Evolutionary conservation across 1,284 basidiomycete genomes (phyloP), one percentile per base, ranked within the genome.

Genomic region (Athelia psychrophila): DNA sequence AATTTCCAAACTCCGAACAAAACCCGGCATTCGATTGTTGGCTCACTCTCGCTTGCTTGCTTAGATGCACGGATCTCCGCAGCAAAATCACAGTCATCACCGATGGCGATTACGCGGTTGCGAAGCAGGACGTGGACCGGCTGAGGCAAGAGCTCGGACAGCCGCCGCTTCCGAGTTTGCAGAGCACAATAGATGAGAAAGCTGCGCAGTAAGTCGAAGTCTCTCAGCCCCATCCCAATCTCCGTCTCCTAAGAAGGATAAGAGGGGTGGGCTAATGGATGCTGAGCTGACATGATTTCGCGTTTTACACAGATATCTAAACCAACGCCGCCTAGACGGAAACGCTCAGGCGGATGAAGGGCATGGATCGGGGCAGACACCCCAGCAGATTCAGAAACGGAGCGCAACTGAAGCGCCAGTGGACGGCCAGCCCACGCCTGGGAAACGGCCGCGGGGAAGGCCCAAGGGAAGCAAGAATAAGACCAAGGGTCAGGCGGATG

Each of bases 91-190:
- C 76, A 48, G 64, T 68, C 8, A 73, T 91, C 18, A 82, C 85
- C 23, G 87, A 88, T 46, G 85, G 84, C 32, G 89, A 91, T 54
- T 91, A 91, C 61, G 75, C 83, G 20, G 61, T 67, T 9, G 84
- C 88, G 3, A 91, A 91, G 66, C 68, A 67, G 25, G 87, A 91
- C 56, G 88, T 91, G 42, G 88, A 91, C 61, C 70, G 77, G 48
- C 71, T 91, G 40, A 80, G 88, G 47, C 74, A 75, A 50, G 88
- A 91, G 61, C 80, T 91, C 8, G 89, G 87, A 1, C 84, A 91
- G 61, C 71, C 80, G 1, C 80, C 88, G 2, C 65, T 90, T 20
- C 88, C 87, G 2, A 83, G 76, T 60, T 61, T 91, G 23, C 86
- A 91, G 59, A 70, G 72, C 35, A 87, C 83, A 24, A 65, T 91